These are phyloP conservation scores for Monosporascus sp. DNA, from an alignment of 2,329 filamentous ascomycete species.

Conservation along the genomic window DNA sequence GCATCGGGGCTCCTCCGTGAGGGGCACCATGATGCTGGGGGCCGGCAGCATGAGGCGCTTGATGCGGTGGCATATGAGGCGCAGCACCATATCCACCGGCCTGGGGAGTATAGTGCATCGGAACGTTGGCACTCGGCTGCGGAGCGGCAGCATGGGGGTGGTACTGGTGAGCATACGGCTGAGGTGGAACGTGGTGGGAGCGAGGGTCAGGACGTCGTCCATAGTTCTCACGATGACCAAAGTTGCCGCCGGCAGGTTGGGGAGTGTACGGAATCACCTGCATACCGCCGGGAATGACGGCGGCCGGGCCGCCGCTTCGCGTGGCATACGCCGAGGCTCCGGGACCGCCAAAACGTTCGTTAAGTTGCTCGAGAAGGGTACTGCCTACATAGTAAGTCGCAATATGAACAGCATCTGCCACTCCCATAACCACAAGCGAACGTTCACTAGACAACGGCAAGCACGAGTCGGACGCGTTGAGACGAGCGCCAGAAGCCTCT, in stretches of 20 bases:
- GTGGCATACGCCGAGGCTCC: slow-evolving; percentile 97
- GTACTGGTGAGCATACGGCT: slow-evolving; percentile 72
- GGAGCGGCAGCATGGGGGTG: slow-evolving; percentile 54
- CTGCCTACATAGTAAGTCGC: slow-evolving; percentile 98
- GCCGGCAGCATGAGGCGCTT: slow-evolving; percentile 56
- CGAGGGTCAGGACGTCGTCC: slow-evolving; percentile 67
- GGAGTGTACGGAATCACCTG: slow-evolving; percentile 98
- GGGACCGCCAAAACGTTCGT: slow-evolving; percentile 91
- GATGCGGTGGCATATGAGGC: slow-evolving; percentile 71
- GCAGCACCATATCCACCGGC: slow-evolving; percentile 71
- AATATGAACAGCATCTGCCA: slow-evolving; percentile 97
- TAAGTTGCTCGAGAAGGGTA: slow-evolving; percentile 95
- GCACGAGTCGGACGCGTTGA: slow-evolving; percentile 94
- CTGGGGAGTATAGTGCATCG: slow-evolving; percentile 78
- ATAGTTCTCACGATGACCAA: slow-evolving; percentile 83
- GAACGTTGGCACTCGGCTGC: slow-evolving; percentile 57
- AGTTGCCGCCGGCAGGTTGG: slow-evolving; percentile 87
- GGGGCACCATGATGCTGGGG: slow-evolving; percentile 62
- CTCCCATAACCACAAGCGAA: slow-evolving; percentile 95
- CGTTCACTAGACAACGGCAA: slow-evolving; percentile 93
- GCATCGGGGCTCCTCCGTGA: slow-evolving; percentile 69
- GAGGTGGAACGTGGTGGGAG: slow-evolving; percentile 68
- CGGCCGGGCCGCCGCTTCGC: slow-evolving; percentile 85
- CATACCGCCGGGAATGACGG: slow-evolving; percentile 94
- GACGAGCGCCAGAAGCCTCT: slow-evolving; percentile 89